Evolutionary conservation across 768 basidiomycete species (phyloP), one percentile per base, ranked within the genome.

Genomic region (Suillus brevipes): DNA sequence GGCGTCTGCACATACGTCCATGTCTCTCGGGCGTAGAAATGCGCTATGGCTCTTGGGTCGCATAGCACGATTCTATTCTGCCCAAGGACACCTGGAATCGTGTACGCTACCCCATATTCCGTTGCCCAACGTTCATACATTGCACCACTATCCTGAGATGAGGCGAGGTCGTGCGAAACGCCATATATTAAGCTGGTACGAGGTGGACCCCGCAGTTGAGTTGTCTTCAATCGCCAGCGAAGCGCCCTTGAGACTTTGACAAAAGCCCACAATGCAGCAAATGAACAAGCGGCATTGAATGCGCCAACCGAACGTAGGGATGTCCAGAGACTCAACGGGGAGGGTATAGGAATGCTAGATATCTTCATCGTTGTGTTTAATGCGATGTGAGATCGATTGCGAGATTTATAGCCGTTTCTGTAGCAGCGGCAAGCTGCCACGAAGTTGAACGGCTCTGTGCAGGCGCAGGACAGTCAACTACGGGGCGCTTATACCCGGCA

Each of bases 21-120:
- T 0, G 85, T 83, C 60, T 87, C 87, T 62, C 74, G 78, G 14
- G 82, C 73, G 66, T 80, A 84, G 62, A 84, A 82, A 67, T 86
- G 83, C 0, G 78, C 74, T 40, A 82, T 75, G 1, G 85, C 84
- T 71, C 82, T 85, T 3, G 81, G 81, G 66, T 85, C 85, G 52
- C 77, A 31, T 31, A 31, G 31, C 31, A 31, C 31, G 31, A 31
- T 61, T 43, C 28, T 61, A 12, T 45, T 49, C 3, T 18, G 34
- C 2, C 71, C 67, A 16, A 74, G 18, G 1, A 65, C 57, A 7
- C 64, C 64, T 6, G 73, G 71, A 10, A 68, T 47, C 6, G 34
- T 52, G 20, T 70, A 74, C 6, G 36, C 73, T 0, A 53, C 45
- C 3, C 73, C 73, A 40, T 69, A 74, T 25, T 68, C 67, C 13